Evolutionary conservation across 2,329 filamentous ascomycete genomes (phyloP).

Genomic region (Penicillium expansum): DNA sequence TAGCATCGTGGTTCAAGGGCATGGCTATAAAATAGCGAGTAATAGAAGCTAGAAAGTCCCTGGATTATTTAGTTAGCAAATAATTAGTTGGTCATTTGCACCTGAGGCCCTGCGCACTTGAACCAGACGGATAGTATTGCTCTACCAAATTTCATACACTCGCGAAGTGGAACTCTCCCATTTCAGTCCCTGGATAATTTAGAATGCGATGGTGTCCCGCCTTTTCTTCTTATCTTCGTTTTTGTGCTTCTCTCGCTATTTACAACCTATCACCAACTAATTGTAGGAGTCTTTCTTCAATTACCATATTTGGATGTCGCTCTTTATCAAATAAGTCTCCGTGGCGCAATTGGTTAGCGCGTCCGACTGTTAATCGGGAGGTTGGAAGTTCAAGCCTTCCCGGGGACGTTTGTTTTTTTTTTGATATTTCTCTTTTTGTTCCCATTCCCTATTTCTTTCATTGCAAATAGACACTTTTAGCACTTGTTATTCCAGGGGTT

Average conservation of each 20-base stretch:
- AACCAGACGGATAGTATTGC: too few relatives aligned
- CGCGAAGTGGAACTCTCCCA: not conserved
- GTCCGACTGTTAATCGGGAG: conserved; percentile 39
- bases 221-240: not conserved
- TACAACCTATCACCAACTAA: not conserved
- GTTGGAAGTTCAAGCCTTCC: conserved; percentile 44
- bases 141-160: not conserved
- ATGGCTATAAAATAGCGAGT: not conserved
- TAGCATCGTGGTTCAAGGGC: not conserved
- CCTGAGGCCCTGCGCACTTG: too few relatives aligned
- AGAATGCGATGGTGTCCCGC: not conserved
- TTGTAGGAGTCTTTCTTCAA: too few relatives aligned
- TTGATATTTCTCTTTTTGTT: not conserved
- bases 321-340: conserved; percentile 18
- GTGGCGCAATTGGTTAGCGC: conserved; percentile 38
- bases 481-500: too few relatives aligned
- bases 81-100: not conserved
- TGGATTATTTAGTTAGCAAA: not conserved
- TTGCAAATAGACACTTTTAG: not conserved
- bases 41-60: not conserved
- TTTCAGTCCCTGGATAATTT: not conserved
- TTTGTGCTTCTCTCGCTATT: not conserved
- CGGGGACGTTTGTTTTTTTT: conserved; percentile 33
- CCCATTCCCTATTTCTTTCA: not conserved
- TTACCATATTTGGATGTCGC: too few relatives aligned